Base-by-base conservation (phyloP, 73 alveolate genomes). In the Blepharisma japonicum region DNA sequence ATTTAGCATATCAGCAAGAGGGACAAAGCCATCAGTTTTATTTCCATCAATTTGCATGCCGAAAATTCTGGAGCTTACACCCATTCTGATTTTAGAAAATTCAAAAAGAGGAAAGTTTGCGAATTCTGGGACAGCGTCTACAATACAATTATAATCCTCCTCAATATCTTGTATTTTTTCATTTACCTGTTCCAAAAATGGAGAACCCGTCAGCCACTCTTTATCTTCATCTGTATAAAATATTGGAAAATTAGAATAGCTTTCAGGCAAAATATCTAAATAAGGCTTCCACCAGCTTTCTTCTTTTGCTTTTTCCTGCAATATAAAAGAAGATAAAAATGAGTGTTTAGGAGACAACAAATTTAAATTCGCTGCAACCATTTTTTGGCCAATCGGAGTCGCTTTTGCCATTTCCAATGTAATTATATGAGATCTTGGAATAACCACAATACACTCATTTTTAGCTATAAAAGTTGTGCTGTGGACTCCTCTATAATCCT, bases 1-100 rank as follows among this genome's bases (percentile, higher is more conserved):
- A 87, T 95, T 95, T 56, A 95, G 91, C 97, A 95, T 91, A 89
- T 95, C 99, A 7, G 99, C 99, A 72, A 94, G 85, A 8, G 99
- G 98, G 6, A 91, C 99, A 71, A 95, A 95, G 9, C 94, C 99
- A 85, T 95, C 99, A 32, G 99, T 95, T 89, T 95, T 95, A 42
- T 72, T 82, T 23, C 94, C 96, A 51, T 91, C 85, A 47, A 95
- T 93, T 50, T 89, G 66, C 50, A 95, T 90, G n/a, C 99, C 99
- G 56, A 95, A 95, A 21, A 95, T 90, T 77, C 99, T 77, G 55
- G 96, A 83, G 50, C 97, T 83, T 54, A 94, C 96, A 82, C 94
- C 85, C 95, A 94, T 83, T 83, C 99, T 89, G 68, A 94, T 95
- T 86, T 92, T 85, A 49, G 97, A 91, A 77, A 94, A 95, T 77